Percentiles rank a stretch among this genome's conserved stretches.
Conservation (phyloP, 1,284 basidiomycete species). For the Xerocomus amazonicus region DNA sequence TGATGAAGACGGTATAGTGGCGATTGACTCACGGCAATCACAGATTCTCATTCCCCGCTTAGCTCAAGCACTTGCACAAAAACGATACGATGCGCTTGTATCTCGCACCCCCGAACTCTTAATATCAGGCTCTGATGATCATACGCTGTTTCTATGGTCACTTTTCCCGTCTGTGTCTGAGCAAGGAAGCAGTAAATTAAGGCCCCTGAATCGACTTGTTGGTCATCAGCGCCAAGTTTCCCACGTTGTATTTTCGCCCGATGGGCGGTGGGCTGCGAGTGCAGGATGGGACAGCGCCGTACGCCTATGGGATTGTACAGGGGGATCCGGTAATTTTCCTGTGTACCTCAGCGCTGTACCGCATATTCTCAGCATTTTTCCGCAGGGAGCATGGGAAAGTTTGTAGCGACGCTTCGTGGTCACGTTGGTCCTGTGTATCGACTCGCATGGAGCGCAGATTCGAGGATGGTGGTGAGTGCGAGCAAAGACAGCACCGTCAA, state of each 20-base stretch:
- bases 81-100: slow-evolving; percentile 70
- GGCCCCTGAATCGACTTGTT: slow-evolving; percentile 84
- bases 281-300: slow-evolving; percentile 92
- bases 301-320: slow-evolving; percentile 79
- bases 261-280: slow-evolving; percentile 88
- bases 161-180: slow-evolving; percentile 52
- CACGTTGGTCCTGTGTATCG: slow-evolving; percentile 96
- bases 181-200: slow-evolving; percentile 55
- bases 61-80: slow-evolving; percentile 75
- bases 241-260: slow-evolving; percentile 94
- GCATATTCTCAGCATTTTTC: not conserved
- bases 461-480: slow-evolving; percentile 86
- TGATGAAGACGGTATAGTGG: slow-evolving; percentile 69
- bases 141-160: slow-evolving; percentile 93
- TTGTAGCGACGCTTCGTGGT: slow-evolving; percentile 86
- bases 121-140: slow-evolving; percentile 93
- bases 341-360: not conserved
- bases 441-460: slow-evolving; percentile 93
- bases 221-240: slow-evolving; percentile 96
- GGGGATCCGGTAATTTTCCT: slow-evolving; percentile 16
- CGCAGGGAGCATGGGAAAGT: slow-evolving; percentile 82
- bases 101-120: slow-evolving; percentile 75
- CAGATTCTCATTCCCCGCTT: not conserved
- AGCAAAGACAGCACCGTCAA: slow-evolving; percentile 96
- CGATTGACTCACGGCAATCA: not conserved